These are phyloP conservation scores for Tetrahymena thermophila DNA, from an alignment of 73 alveolate species.

Conservation along the genomic window DNA sequence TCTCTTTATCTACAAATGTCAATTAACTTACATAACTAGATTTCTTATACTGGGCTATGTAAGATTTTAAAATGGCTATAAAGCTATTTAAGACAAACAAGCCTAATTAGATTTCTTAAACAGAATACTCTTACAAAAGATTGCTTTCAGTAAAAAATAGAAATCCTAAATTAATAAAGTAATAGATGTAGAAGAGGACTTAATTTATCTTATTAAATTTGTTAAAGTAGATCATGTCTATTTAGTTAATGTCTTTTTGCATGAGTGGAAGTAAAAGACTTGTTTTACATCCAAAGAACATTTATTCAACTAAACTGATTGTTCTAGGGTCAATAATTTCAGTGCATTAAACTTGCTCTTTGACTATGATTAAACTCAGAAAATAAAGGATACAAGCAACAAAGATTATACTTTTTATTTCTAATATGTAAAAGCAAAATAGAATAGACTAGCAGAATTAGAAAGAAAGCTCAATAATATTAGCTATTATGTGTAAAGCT, in stretches of 20 bases:
- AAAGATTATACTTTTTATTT: background rate
- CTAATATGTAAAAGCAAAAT: background rate
- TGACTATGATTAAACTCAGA: background rate
- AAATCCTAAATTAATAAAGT: background rate
- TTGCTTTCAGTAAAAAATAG: background rate
- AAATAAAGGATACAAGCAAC: background rate
- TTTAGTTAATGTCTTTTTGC: background rate
- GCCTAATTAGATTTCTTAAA: background rate
- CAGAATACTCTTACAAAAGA: background rate
- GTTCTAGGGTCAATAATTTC: background rate
- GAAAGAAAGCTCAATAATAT: background rate
- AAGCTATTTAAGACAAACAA: background rate
- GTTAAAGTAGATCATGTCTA: background rate
- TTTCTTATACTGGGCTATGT: too few relatives aligned
- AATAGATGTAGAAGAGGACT: background rate
- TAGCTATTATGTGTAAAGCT: background rate
- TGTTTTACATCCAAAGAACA: background rate
- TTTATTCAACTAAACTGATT: background rate
- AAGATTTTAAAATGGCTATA: background rate
- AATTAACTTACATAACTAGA: too few relatives aligned
- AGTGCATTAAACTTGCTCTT: background rate
- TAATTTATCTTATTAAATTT: background rate
- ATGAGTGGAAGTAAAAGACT: background rate
- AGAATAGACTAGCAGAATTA: background rate
- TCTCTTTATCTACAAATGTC: background rate